A percentile compares a stretch with the other conserved stretches of the same genome.
These are phyloP conservation scores for Boechera divaricarpa DNA, from an alignment of 345 rosid species.

Conservation along the genomic window DNA sequence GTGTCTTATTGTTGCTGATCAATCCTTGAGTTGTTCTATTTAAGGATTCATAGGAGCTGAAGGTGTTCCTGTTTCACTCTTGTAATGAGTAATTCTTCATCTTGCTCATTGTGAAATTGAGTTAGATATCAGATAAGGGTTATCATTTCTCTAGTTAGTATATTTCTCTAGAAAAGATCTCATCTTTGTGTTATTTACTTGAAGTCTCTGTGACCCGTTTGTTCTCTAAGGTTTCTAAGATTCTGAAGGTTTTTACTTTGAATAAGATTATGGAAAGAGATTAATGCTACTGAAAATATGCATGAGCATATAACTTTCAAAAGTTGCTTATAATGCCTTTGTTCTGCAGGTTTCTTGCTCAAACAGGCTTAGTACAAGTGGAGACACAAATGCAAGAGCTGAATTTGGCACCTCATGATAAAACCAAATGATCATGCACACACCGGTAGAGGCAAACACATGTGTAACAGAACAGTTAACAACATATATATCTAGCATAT, in stretches of 20 bases:
- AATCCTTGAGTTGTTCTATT: conserved; percentile 4
- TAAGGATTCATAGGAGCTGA: conserved; percentile 2
- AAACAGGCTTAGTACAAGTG: conserved; percentile 80
- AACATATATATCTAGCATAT: conserved; percentile 29
- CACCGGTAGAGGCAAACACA: conserved; percentile 6
- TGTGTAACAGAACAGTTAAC: conserved; percentile 20
- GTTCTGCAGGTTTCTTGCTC: conserved; percentile 78
- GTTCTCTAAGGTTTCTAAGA: conserved; percentile 9
- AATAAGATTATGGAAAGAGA: not conserved
- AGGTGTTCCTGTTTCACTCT: conserved; percentile 13
- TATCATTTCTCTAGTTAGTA: conserved; percentile 11
- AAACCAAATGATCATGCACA: conserved; percentile 32
- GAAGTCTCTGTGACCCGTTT: not conserved
- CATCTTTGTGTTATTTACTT: conserved; percentile 3
- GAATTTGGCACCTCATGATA: conserved; percentile 61
- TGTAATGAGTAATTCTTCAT: conserved; percentile 5
- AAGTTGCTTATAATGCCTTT: conserved; percentile 31
- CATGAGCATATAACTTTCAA: not conserved
- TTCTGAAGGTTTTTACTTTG: not conserved
- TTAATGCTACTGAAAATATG: not conserved
- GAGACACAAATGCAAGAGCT: conserved; percentile 85
- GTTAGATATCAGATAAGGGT: not conserved
- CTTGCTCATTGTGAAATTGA: not conserved
- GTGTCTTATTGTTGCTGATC: not conserved
- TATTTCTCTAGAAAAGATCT: conserved; percentile 1